Evolutionary conservation across 495 filamentous ascomycete genomes (phyloP), one percentile per base, ranked within the genome.

Genomic region (Tuber brumale): DNA sequence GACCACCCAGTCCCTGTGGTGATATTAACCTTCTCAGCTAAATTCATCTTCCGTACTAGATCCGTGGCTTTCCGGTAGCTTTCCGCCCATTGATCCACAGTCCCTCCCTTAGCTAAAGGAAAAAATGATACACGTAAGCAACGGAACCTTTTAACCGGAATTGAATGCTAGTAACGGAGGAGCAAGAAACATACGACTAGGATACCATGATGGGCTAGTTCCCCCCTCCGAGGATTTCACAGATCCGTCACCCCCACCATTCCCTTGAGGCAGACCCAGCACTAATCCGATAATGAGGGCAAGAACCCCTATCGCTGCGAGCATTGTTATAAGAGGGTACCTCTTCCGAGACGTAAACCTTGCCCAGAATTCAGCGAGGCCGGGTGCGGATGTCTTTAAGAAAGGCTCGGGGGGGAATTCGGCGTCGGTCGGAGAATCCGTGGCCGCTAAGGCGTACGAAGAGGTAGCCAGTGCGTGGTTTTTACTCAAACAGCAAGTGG

Each of bases 1-100:
- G 88, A 86, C 95, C 94, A 97, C 12, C 95, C 95, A 0, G 90
- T 94, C 0, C 95, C 95, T 0, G 94, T 97, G 0, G 95, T 97
- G 78, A 97, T 87, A 83, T 97, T 97, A 74, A 99, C 92, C 83
- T 97, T 99, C 82, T 97, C 95, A 42, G 91, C 86, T 51, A 99
- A 84, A 16, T 89, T 93, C 95, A 99, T 97, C 82, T 88, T 87
- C 72, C 85, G 83, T 0, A 97, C 95, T 85, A 99, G 83, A 75
- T 86, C 87, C 69, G 90, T 89, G 0, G 95, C 95, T 83, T 96
- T 97, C 41, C 85, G 83, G 83, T 97, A 99, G 77, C 91, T 92
- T 61, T 90, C 89, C 31, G 88, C 87, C 95, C 95, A 99, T 45
- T 81, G 83, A 72, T 85, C 77, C 7, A 90, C 86, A 0, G 90